Evolutionary conservation across 495 filamentous ascomycete species (phyloP), one percentile per base, ranked within the genome.

Genomic region (Lophiotrema nucula): DNA sequence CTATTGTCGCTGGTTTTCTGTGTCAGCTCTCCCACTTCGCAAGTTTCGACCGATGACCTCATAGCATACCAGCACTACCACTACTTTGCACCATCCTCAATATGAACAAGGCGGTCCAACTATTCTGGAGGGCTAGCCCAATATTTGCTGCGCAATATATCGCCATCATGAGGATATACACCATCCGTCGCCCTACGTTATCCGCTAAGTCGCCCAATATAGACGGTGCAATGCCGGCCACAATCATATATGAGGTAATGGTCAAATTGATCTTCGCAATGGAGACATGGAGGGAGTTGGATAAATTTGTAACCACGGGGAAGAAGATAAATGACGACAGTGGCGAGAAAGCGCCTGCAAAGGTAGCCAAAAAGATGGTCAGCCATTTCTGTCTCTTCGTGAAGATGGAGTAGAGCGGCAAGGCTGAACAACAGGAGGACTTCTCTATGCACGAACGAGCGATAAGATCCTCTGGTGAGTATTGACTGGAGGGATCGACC

Each of bases 31-130:
- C n/a, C n/a, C n/a, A n/a, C n/a, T n/a, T n/a, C n/a, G n/a, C n/a
- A n/a, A n/a, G n/a, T n/a, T n/a, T 1, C 76, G 75, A 1, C 79
- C 81, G 33, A 84, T 74, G 1, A 79, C 75, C 37, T 82, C n/a
- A n/a, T n/a, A n/a, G 77, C 0, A 80, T 81, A 47, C 75, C 76
- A 1, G 77, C 76, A 53, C 76, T 77, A 0, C 79, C 79, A 1
- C 74, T 71, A 48, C 74, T 77, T 58, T 81, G 80, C 3, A 82
- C 58, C 28, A 74, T 76, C 51, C 80, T 58, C 16, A 82, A 66
- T 6, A 77, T 67, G 5, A 81, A 65, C 0, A 82, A 69, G 0
- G 71, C 70, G 1, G 74, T 72, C 53, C 78, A 82, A 24, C 74
- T 75, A 38, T 68, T 71, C 1, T 72, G 72, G 8, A 27, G 38